A percentile compares a stretch with the other conserved stretches of the same genome.
Conservation (phyloP, 345 rosid species). For the Linum trigynum region DNA sequence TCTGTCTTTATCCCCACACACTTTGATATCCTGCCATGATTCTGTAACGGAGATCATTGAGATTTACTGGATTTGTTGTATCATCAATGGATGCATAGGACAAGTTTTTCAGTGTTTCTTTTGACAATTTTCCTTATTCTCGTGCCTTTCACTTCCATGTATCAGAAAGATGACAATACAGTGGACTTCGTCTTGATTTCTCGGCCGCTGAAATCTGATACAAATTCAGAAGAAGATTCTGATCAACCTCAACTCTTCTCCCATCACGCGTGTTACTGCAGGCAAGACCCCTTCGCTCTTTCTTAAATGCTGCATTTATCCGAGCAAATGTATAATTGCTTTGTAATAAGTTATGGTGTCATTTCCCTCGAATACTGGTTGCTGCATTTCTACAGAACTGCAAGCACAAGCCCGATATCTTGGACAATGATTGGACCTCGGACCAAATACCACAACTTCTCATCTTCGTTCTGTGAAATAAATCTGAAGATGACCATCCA, state of each 20-base stretch:
- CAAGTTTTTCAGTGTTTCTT: not conserved
- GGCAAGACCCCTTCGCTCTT: conserved; percentile 34
- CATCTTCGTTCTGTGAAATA: conserved; percentile 47
- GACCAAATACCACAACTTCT: conserved; percentile 52
- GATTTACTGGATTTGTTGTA: too few relatives aligned
- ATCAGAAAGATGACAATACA: conserved; percentile 43
- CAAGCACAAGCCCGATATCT: conserved; percentile 53
- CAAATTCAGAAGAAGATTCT: conserved; percentile 26
- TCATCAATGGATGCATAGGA: too few relatives aligned
- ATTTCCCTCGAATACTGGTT: conserved; percentile 4
- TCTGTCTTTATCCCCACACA: not conserved
- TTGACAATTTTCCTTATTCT: not conserved
- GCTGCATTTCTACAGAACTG: conserved; percentile 33
- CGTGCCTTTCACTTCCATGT: conserved; percentile 8
- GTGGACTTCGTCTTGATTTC: conserved; percentile 76
- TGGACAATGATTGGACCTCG: conserved; percentile 68
- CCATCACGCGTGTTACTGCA: conserved; percentile 74
- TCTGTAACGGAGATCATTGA: not conserved
- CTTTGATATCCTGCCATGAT: not conserved
- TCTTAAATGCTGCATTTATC: not conserved
- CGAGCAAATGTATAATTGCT: not conserved
- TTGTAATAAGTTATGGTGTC: not conserved
- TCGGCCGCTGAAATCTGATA: conserved; percentile 27
- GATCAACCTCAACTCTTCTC: conserved; percentile 41
- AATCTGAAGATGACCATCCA: conserved; percentile 48